phyloP scores from a whole-genome alignment of 345 rosid genomes.

The Trapa bicornis region DNA sequence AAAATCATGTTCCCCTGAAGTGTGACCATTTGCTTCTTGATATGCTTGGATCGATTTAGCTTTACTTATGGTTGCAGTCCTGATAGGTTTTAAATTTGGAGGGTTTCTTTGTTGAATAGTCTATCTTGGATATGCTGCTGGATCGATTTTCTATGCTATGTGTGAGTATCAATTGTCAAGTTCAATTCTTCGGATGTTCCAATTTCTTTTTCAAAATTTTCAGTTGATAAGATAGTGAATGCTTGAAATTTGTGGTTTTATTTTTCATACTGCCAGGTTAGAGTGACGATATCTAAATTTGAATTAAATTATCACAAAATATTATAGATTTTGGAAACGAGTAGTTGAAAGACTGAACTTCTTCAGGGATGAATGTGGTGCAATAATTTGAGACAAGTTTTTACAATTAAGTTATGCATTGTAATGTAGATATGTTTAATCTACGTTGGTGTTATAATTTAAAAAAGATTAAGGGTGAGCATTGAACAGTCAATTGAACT shows the following conservation, averaged over 20 bases:
- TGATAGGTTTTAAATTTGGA: too few relatives aligned
- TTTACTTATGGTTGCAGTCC: neutral
- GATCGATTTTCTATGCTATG: neutral
- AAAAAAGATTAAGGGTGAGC: neutral
- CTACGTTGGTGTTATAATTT: neutral
- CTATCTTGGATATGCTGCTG: neutral
- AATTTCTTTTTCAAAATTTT: neutral
- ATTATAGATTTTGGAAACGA: neutral
- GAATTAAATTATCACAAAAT: neutral
- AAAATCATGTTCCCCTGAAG: neutral
- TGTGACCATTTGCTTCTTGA: neutral
- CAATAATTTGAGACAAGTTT: neutral
- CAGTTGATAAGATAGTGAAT: neutral
- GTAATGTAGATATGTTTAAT: neutral
- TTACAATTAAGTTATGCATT: neutral
- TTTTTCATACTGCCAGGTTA: neutral
- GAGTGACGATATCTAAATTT: neutral
- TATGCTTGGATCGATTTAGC: too few relatives aligned
- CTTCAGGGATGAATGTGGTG: neutral
- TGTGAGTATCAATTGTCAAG: neutral
- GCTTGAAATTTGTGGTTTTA: neutral
- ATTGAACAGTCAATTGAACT: neutral
- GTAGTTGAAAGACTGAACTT: neutral
- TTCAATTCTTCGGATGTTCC: neutral
- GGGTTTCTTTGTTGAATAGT: neutral